Evolutionary conservation across 1,139 yeast genomes (phyloP).

Genomic region (Blastobotrys malaysiensis): DNA sequence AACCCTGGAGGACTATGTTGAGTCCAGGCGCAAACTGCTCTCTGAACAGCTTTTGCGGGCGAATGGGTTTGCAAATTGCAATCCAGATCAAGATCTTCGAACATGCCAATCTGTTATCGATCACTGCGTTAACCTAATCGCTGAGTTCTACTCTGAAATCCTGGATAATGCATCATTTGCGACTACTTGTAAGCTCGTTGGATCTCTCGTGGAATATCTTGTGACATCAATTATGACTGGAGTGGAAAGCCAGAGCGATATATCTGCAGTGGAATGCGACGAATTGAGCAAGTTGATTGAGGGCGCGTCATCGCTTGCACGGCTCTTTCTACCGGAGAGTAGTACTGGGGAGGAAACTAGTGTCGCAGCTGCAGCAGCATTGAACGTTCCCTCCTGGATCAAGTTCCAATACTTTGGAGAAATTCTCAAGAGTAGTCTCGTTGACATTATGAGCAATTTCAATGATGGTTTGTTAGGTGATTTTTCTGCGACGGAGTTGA

Average conservation of each 20-base stretch:
- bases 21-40: background rate
- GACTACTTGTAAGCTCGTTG: conserved; percentile 25
- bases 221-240: conserved; percentile 24
- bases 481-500: conserved; percentile 60
- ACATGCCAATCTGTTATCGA: conserved; percentile 25
- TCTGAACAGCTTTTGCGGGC: conserved; percentile 12
- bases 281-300: conserved; percentile 26
- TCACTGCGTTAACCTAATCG: conserved; percentile 17
- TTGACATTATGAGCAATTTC: conserved; percentile 63
- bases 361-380: conserved; percentile 21
- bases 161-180: conserved; percentile 20
- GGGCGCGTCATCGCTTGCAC: conserved; percentile 23
- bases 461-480: conserved; percentile 73
- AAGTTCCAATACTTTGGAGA: conserved; percentile 35
- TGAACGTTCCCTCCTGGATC: conserved; percentile 36
- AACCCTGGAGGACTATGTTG: background rate
- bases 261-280: conserved; percentile 32
- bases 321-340: conserved; percentile 19
- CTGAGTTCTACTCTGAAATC: conserved; percentile 20
- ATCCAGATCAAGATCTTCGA: conserved; percentile 17
- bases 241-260: conserved; percentile 28
- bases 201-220: conserved; percentile 29
- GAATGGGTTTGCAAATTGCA: conserved; percentile 23
- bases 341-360: conserved; percentile 8
- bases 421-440: conserved; percentile 42